Evolutionary conservation across 371 early-diverging fungal species (phyloP).

Genomic region (Circinella minor): DNA sequence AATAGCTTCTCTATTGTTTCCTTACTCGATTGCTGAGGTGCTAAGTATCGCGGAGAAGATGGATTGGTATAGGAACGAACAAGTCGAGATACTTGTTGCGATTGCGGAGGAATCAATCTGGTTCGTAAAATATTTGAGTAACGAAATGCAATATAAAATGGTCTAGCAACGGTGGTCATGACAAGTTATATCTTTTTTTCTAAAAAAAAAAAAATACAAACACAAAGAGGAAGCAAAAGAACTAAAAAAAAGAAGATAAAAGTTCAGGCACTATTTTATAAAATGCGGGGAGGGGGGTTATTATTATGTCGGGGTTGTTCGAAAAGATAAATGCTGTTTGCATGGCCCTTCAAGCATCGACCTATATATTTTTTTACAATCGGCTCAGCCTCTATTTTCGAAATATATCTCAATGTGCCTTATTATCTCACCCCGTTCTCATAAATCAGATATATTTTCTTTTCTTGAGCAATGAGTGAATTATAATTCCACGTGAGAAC

Average conservation of each 20-base stretch:
- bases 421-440: too few species aligned
- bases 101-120: not conserved
- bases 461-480: too few species aligned
- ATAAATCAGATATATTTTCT: too few species aligned
- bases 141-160: slow-evolving; percentile 9
- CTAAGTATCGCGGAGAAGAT: slow-evolving; percentile 1
- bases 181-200: not conserved
- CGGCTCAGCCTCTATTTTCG: too few species aligned
- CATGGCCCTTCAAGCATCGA: too few species aligned
- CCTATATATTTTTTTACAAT: too few species aligned
- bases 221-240: not conserved
- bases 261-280: too few species aligned
- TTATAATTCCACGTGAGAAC: too few species aligned
- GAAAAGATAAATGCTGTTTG: too few species aligned
- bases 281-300: too few species aligned
- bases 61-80: slow-evolving; percentile 9
- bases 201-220: not conserved
- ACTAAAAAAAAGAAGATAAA: not conserved
- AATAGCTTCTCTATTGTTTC: not conserved
- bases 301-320: too few species aligned
- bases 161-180: slow-evolving; percentile 11
- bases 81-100: not conserved
- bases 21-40: slow-evolving; percentile 12
- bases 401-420: too few species aligned
- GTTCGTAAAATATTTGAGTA: slow-evolving; percentile 8